These are phyloP conservation scores for Pleurotus eryngii DNA, from an alignment of 768 basidiomycete species.

Conservation along the genomic window DNA sequence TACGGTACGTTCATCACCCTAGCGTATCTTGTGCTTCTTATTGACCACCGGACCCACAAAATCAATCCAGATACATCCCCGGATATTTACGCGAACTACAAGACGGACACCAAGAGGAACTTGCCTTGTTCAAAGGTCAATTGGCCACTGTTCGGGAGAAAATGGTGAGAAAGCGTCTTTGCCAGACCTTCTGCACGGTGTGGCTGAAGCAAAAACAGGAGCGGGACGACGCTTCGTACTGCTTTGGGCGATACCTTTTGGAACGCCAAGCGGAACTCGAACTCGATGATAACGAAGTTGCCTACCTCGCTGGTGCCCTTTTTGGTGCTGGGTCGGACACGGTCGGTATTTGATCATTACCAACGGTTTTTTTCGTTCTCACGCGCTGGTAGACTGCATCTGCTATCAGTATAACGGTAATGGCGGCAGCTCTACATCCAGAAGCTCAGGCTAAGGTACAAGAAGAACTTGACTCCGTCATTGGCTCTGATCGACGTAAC, in stretches of 20 bases:
- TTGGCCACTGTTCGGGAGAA: conserved; percentile 41
- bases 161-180: conserved; percentile 30
- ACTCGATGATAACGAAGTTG: conserved; percentile 53
- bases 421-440: conserved; percentile 57
- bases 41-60: not conserved
- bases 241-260: conserved; percentile 57
- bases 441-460: conserved; percentile 49
- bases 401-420: conserved; percentile 51
- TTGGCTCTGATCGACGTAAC: conserved; percentile 43
- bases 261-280: conserved; percentile 52
- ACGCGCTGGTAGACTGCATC: conserved; percentile 39
- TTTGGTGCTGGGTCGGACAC: conserved; percentile 70
- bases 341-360: conserved; percentile 17
- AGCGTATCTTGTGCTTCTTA: not conserved
- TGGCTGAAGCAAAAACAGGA: conserved; percentile 18
- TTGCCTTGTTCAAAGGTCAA: conserved; percentile 51
- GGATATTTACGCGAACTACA: conserved; percentile 58
- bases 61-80: conserved; percentile 43
- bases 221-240: conserved; percentile 34
- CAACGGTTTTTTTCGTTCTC: not conserved
- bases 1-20: conserved; percentile 22
- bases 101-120: conserved; percentile 53
- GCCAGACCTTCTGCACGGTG: not conserved
- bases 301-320: conserved; percentile 62
- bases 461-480: conserved; percentile 49